Conservation (phyloP, 2,329 filamentous ascomycete genomes). For the Helicocarpus griseus region DNA sequence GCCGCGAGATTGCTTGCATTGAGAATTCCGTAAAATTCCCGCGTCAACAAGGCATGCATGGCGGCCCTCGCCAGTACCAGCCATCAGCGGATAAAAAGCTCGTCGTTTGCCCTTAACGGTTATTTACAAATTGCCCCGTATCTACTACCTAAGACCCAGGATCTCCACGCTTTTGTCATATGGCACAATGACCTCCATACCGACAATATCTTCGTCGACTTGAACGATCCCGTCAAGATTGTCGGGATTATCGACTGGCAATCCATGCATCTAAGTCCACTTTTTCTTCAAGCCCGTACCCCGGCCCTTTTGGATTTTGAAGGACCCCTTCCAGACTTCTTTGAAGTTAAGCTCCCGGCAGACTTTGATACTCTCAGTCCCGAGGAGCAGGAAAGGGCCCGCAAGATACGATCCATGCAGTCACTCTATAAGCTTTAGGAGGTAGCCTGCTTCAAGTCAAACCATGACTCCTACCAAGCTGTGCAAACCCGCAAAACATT, state of each 20-base stretch:
- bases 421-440: constrained; percentile 2
- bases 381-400: not conserved
- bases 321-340: not conserved
- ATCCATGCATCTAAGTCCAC: constrained; percentile 19
- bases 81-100: constrained; percentile 17
- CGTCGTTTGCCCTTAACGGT: constrained; percentile 15
- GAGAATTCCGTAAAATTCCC: not conserved
- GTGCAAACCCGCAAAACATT: not conserved
- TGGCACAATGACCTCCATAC: constrained; percentile 22
- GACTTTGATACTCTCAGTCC: not conserved
- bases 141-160: not conserved
- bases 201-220: constrained; percentile 24
- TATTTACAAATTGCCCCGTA: constrained; percentile 8
- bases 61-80: constrained; percentile 12
- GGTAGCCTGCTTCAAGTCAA: not conserved
- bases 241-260: constrained; percentile 24
- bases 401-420: not conserved
- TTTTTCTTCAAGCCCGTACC: constrained; percentile 6
- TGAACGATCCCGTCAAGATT: constrained; percentile 14
- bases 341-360: not conserved
- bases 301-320: constrained; percentile 1
- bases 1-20: constrained; percentile 1
- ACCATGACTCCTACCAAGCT: not conserved
- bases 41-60: not conserved
- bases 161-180: constrained; percentile 12